phyloP scores from a whole-genome alignment of 192 early-diverging fungal genomes.

The Gaertneriomyces sp. region DNA sequence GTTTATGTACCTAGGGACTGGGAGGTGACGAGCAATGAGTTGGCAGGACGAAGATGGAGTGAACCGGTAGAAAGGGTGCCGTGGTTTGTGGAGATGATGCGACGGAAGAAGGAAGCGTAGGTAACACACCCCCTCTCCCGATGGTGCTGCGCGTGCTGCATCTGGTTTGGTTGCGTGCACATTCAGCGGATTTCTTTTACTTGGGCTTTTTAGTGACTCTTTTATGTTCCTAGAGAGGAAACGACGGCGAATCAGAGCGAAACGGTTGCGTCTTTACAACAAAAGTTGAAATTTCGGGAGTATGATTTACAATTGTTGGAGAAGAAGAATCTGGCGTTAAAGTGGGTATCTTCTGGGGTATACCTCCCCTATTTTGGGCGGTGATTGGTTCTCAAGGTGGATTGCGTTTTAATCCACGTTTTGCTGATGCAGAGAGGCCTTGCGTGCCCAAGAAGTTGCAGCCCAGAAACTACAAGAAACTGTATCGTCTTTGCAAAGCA shows the following conservation, averaged over 20 bases:
- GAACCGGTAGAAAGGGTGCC: too few species aligned
- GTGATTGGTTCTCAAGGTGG: not conserved
- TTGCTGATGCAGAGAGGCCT: not conserved
- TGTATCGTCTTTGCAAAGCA: too few species aligned
- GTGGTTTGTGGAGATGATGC: too few species aligned
- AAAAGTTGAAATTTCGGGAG: constrained; percentile 49
- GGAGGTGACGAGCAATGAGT: too few species aligned
- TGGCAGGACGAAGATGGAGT: too few species aligned
- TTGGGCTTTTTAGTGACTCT: not conserved
- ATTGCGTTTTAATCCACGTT: not conserved
- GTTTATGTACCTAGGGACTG: too few species aligned
- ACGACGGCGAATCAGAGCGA: constrained; percentile 32
- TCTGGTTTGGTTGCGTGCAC: too few species aligned
- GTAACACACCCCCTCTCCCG: too few species aligned
- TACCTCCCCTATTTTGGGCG: not conserved
- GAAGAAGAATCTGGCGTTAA: constrained; percentile 44
- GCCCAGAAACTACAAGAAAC: too few species aligned
- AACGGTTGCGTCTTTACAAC: constrained; percentile 30
- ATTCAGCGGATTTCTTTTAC: too few species aligned
- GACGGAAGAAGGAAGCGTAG: too few species aligned
- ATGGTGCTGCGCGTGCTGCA: too few species aligned
- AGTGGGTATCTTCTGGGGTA: constrained; percentile 20
- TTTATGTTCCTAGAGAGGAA: constrained; percentile 16
- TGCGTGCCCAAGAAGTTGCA: not conserved
- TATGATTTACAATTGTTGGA: constrained; percentile 48